Base-by-base conservation (phyloP, 2,329 filamentous ascomycete genomes). In the Pseudocercospora fuligena region DNA sequence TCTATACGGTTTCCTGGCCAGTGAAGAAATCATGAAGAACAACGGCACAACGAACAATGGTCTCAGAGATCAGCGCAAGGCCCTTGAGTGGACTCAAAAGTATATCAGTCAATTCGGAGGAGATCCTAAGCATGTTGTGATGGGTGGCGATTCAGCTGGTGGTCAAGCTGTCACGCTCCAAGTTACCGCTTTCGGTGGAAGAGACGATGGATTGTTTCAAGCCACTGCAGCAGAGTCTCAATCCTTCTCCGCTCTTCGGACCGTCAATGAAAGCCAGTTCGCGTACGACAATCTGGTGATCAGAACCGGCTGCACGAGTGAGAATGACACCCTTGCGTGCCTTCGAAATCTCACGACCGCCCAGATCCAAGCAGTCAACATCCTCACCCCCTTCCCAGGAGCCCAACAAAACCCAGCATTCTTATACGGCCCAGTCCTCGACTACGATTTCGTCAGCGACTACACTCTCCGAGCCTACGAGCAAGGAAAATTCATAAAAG, bases 111-210 rank as follows among this genome's bases (percentile, higher is more conserved):
- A 86, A 76, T 93, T 94, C 70, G 91, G 90, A 3, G 91, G 90
- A 25, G 81, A 93, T 70, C 88, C 90, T 0, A 73, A 82, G 0
- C 89, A 91, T 70, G 89, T 93, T 9, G 87, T 89, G 0, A 79
- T 93, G 0, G 89, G 87, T 16, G 91, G 91, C 9, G 87, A 85
- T 68, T 90, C 88, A 61, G 90, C 90, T 1, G 91, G 91, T 2
- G 90, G 84, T 12, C 87, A 83, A 1, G 88, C 88, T 3, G 83
- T 92, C n/a, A 85, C 82, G 29, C 81, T 91, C 40, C 88, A 92
- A 25, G 82, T 92, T 49, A 86, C 82, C 0, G 83, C 85, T 0
- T 83, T 85, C 65, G 82, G 80, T 12, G 84, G 84, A 2, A 77
- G 78, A 51, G 75, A 85, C 64, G 80, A 83, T 33, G 72, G 78